These are phyloP conservation scores for Sideroxylon spinosum DNA, from an alignment of 179 eudicot genomes.

Conservation along the genomic window DNA sequence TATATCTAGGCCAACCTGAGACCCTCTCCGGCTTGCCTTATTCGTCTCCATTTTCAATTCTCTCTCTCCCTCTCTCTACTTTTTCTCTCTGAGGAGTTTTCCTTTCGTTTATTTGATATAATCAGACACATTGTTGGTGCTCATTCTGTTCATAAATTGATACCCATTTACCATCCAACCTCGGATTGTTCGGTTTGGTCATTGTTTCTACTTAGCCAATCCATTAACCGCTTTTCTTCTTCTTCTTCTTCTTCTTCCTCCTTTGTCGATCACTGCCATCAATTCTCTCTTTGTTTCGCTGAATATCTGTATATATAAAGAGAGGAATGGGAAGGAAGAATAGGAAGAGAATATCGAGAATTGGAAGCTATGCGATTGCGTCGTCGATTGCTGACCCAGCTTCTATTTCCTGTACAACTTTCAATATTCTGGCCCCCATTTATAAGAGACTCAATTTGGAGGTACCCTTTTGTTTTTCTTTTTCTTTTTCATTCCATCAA, in stretches of 20 bases:
- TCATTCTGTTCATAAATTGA: not conserved
- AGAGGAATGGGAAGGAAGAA: slow-evolving; percentile 46
- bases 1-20: too few relatives aligned
- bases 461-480: slow-evolving; percentile 28
- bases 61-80: not conserved
- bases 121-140: not conserved
- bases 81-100: too few relatives aligned
- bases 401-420: slow-evolving; percentile 84
- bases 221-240: not conserved
- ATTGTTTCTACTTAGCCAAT: not conserved
- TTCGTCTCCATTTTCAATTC: not conserved
- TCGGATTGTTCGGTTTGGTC: not conserved
- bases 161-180: not conserved
- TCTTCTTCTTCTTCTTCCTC: not conserved
- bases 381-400: slow-evolving; percentile 54
- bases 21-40: too few relatives aligned
- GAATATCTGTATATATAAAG: too few relatives aligned
- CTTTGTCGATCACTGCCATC: not conserved
- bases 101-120: not conserved
- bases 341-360: slow-evolving; percentile 37
- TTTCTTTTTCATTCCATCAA: not conserved
- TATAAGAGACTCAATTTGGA: slow-evolving; percentile 72
- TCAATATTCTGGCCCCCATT: slow-evolving; percentile 95
- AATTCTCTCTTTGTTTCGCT: not conserved
- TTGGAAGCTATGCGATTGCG: slow-evolving; percentile 62